These are phyloP conservation scores for Euphorbia corollata DNA, from an alignment of 441 rosid species.

Conservation along the genomic window DNA sequence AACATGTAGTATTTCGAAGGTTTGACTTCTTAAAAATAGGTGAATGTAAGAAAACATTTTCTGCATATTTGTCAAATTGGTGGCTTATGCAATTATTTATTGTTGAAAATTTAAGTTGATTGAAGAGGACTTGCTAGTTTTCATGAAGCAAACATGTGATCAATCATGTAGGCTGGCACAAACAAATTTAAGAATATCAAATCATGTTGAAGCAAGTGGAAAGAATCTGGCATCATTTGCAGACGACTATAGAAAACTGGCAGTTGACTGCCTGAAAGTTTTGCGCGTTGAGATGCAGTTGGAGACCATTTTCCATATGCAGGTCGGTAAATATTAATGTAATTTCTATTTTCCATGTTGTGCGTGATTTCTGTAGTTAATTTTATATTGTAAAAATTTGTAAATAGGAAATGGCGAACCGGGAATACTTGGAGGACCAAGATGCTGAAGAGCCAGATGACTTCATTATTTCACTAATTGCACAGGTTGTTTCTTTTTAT, in stretches of 20 bases:
- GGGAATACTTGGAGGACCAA: slow-evolving; percentile 88
- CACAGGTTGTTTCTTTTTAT: slow-evolving; percentile 53
- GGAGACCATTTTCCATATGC: slow-evolving; percentile 91
- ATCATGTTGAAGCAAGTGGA: slow-evolving; percentile 45
- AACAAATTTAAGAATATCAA: slow-evolving; percentile 43
- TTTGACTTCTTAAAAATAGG: background rate
- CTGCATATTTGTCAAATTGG: background rate
- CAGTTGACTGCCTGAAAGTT: slow-evolving; percentile 92
- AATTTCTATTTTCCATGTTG: background rate
- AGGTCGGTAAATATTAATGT: slow-evolving; percentile 44
- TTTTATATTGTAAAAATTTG: slow-evolving; percentile 17
- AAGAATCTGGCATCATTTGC: slow-evolving; percentile 72
- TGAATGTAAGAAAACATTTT: background rate
- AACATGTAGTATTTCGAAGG: background rate
- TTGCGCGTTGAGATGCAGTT: slow-evolving; percentile 95
- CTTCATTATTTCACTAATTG: slow-evolving; percentile 76
- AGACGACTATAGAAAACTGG: slow-evolving; percentile 85
- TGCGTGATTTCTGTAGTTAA: slow-evolving; percentile 16
- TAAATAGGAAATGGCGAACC: slow-evolving; percentile 78
- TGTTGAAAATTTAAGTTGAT: background rate
- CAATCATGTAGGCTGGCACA: slow-evolving; percentile 53
- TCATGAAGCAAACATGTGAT: slow-evolving; percentile 6
- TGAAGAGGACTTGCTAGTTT: background rate
- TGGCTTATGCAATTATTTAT: background rate
- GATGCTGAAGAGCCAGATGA: slow-evolving; percentile 99